Percentiles rank a stretch among this genome's conserved stretches.
phyloP scores from a whole-genome alignment of 2,329 filamentous ascomycete species.

The Colletotrichum melonis region DNA sequence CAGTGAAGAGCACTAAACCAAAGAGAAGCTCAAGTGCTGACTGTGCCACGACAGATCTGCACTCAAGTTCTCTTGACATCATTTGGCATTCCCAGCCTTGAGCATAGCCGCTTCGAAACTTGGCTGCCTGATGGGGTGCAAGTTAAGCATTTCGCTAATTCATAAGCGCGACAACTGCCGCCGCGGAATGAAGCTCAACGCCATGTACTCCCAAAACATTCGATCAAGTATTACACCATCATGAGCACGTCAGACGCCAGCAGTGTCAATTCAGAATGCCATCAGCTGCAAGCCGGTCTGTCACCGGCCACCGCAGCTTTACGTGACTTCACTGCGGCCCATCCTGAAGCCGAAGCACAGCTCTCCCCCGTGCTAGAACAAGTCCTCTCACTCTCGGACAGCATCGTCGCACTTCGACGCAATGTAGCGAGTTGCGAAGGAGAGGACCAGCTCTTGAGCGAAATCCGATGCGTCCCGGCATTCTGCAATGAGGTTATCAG shows the following conservation, averaged over 20 bases:
- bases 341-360: background rate
- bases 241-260: background rate
- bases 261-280: background rate
- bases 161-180: background rate
- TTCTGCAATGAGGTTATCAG: constrained; percentile 5
- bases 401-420: background rate
- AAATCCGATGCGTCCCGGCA: background rate
- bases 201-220: background rate
- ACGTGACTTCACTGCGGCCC: background rate
- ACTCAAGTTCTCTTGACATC: background rate
- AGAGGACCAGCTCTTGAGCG: background rate
- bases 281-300: constrained; percentile 9
- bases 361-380: constrained; percentile 14
- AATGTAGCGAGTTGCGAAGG: background rate
- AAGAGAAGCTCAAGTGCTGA: background rate
- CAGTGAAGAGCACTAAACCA: background rate
- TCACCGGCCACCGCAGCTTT: background rate
- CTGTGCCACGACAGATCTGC: background rate
- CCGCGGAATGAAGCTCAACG: background rate
- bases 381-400: background rate
- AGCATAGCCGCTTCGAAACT: background rate
- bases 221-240: background rate
- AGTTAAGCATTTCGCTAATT: no score
- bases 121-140: background rate
- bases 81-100: background rate